Evolutionary conservation across 805 yeast species (phyloP), one percentile per base, ranked within the genome.

Genomic region (Wickerhamiella vanderwaltii): DNA sequence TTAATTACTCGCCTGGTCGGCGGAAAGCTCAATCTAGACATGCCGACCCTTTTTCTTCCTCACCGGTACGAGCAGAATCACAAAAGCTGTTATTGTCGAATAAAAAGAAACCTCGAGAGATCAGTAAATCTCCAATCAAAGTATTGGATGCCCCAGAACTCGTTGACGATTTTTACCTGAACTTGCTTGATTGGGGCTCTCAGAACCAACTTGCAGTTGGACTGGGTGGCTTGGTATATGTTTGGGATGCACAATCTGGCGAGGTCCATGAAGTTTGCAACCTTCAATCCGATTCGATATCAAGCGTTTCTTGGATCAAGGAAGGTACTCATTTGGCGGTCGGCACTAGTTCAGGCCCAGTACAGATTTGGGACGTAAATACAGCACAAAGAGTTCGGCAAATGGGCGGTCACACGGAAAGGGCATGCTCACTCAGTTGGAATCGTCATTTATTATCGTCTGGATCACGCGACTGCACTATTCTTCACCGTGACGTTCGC

Each of bases 121-220:
- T 91, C 16, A 69, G 91, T 3, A 83, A 81, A 54, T 83, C 86
- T 1, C 97, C 98, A 0, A 86, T 80, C 55, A 69, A 95, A 43
- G 96, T 88, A 4, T 69, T 88, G 33, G 98, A 88, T 62, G 98
- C 98, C 0, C 98, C 97, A 0, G 94, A 85, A 36, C 65, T 91
- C 17, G 85, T 85, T 5, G 97, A 91, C 58, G 97, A 88, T 57
- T 88, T 87, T 56, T 88, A 88, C 57, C 68, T 86, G 39, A 91
- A 91, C 53, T 67, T 91, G 43, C 81, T 91, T 1, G 97, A 91
- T 57, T 88, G 98, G 98, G 94, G 96, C 0, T 73, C 84, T 19
- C 84, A 79, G 44, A 94, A 88, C 59, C 64, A 82, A 25, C 63
- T 91, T 30, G 95, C 88, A 1, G 97, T 91, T 5, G 97, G 95